Conservation (phyloP, 495 filamentous ascomycete species). For the Lophiostoma macrostomum region DNA sequence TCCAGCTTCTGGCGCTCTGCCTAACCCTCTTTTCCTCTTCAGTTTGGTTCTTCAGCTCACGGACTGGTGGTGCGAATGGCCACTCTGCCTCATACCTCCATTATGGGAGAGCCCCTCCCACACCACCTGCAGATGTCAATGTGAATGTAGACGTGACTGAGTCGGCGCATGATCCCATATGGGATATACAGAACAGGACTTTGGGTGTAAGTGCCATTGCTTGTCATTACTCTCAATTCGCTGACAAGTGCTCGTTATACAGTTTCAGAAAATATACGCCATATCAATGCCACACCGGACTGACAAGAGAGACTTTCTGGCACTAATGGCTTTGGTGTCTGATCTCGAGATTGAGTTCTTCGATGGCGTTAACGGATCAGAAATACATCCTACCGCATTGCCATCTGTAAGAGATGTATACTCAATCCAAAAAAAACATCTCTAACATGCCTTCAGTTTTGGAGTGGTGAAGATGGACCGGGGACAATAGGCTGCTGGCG, state of each 20-base stretch:
- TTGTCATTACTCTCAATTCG: neutral
- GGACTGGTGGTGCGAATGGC: neutral
- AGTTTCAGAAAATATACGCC: constrained; percentile 27
- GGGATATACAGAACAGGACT: constrained; percentile 16
- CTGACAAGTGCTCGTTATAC: neutral
- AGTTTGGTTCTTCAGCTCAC: neutral
- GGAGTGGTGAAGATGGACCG: neutral
- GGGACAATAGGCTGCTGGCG: constrained; percentile 18
- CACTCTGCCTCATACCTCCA: neutral
- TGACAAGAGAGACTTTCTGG: constrained; percentile 13
- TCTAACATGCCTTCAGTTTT: too few relatives aligned
- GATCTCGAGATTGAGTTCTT: constrained; percentile 15
- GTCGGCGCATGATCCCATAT: constrained; percentile 12
- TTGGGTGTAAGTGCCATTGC: constrained; percentile 17
- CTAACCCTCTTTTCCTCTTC: constrained; percentile 4
- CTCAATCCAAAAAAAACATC: too few relatives aligned
- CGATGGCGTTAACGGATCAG: constrained; percentile 18
- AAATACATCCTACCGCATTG: neutral
- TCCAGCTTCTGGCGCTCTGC: constrained; percentile 2
- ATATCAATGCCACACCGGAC: constrained; percentile 20
- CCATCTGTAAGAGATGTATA: too few relatives aligned
- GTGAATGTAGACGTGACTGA: constrained; percentile 2
- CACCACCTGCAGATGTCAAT: neutral
- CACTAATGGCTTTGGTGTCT: constrained; percentile 7
- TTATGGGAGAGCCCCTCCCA: neutral